These are phyloP conservation scores for Fusarium coffeatum DNA, from an alignment of 2,329 filamentous ascomycete genomes.

Conservation along the genomic window DNA sequence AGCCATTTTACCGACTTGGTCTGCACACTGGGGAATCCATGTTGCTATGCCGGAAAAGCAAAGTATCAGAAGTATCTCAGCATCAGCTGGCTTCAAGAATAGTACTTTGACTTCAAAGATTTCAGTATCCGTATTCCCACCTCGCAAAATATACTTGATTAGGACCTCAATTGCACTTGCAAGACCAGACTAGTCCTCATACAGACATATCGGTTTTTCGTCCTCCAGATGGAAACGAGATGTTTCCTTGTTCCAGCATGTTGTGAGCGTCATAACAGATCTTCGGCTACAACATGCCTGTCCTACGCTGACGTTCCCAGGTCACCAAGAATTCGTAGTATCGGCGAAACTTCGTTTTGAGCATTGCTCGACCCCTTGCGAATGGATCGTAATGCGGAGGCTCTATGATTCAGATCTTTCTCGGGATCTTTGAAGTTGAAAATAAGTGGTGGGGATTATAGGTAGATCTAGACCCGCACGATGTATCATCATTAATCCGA, in stretches of 20 bases:
- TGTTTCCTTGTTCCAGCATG: slow-evolving; percentile 25
- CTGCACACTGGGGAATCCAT: slow-evolving; percentile 40
- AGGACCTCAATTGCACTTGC: slow-evolving; percentile 42
- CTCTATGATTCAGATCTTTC: slow-evolving; percentile 22
- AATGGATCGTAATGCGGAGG: background rate
- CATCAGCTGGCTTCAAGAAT: slow-evolving; percentile 13
- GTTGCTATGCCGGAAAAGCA: slow-evolving; percentile 29
- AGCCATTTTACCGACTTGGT: slow-evolving; percentile 30
- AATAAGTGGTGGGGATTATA: slow-evolving; percentile 31
- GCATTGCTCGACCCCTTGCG: slow-evolving; percentile 27
- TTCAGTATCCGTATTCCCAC: slow-evolving; percentile 8
- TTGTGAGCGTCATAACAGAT: slow-evolving; percentile 32
- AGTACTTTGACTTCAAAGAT: slow-evolving; percentile 19
- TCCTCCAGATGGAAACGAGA: slow-evolving; percentile 20
- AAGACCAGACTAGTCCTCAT: slow-evolving; percentile 39
- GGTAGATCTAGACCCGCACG: slow-evolving; percentile 14
- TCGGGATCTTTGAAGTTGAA: slow-evolving; percentile 31
- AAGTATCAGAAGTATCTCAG: slow-evolving; percentile 26
- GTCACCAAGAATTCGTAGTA: slow-evolving; percentile 28
- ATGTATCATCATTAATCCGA: slow-evolving; percentile 28
- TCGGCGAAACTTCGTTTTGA: slow-evolving; percentile 10
- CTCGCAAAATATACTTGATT: slow-evolving; percentile 45
- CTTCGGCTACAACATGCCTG: slow-evolving; percentile 37
- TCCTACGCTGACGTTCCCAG: slow-evolving; percentile 35
- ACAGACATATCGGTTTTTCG: slow-evolving; percentile 21